These are phyloP conservation scores for Odontarrhena argentea DNA, from an alignment of 345 rosid species.

Conservation along the genomic window DNA sequence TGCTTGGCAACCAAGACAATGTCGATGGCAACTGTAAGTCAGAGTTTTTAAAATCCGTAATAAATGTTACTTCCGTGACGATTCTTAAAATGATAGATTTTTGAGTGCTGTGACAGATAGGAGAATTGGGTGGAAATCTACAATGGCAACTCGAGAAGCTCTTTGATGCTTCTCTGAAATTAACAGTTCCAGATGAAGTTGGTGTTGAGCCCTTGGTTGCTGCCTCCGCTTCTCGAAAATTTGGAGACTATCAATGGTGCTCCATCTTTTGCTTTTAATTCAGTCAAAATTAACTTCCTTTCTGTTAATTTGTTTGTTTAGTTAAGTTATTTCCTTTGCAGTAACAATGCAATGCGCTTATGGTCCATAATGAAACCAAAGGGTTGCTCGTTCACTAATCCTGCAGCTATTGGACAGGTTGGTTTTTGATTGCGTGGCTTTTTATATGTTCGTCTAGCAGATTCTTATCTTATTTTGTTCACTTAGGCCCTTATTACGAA, in stretches of 20 bases:
- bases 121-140: constrained; percentile 52
- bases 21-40: too few relatives aligned
- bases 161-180: constrained; percentile 55
- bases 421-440: not conserved
- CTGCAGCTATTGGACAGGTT: constrained; percentile 83
- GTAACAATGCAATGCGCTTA: constrained; percentile 85
- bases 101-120: constrained; percentile 39
- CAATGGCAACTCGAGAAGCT: constrained; percentile 55
- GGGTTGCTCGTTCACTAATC: constrained; percentile 50
- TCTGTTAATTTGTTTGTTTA: not conserved
- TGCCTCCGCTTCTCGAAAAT: constrained; percentile 38
- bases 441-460: not conserved
- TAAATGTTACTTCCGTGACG: too few relatives aligned
- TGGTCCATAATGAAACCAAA: constrained; percentile 67
- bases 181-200: constrained; percentile 51
- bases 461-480: not conserved
- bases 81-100: too few relatives aligned
- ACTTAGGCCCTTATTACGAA: constrained; percentile 61
- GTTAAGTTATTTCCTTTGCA: constrained; percentile 30
- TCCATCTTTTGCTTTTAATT: not conserved
- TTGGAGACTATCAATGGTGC: constrained; percentile 88
- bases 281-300: not conserved
- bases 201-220: constrained; percentile 64
- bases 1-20: too few relatives aligned
- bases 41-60: too few relatives aligned